A percentile compares a stretch with the other conserved stretches of the same genome.
These are phyloP conservation scores for Lantana camara DNA, from an alignment of 257 asterid genomes.

Conservation along the genomic window DNA sequence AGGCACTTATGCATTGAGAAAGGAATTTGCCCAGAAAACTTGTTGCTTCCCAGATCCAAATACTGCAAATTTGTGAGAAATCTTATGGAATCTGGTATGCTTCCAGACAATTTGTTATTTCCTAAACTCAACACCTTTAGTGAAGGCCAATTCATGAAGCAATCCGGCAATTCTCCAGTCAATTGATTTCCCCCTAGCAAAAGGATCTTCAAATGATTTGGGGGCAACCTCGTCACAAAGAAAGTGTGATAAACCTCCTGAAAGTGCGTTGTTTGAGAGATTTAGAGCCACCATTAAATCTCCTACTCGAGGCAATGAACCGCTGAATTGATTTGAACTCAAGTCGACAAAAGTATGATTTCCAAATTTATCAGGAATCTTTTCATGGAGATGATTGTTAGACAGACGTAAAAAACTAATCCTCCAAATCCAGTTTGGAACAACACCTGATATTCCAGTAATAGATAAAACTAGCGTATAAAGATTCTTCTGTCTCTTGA, in stretches of 20 bases:
- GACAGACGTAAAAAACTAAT: slow-evolving; percentile 14
- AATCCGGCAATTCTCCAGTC: slow-evolving; percentile 37
- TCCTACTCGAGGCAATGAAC: slow-evolving; percentile 25
- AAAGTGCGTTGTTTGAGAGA: slow-evolving; percentile 32
- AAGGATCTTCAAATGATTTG: slow-evolving; percentile 9
- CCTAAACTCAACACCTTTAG: slow-evolving; percentile 27
- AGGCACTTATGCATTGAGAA: slow-evolving; percentile 12
- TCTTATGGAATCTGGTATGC: slow-evolving; percentile 14
- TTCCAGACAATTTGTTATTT: slow-evolving; percentile 11
- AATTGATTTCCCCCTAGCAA: slow-evolving; percentile 33
- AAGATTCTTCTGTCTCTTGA: slow-evolving; percentile 8
- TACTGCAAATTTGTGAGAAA: background rate
- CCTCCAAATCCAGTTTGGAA: slow-evolving; percentile 44
- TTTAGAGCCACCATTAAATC: slow-evolving; percentile 1
- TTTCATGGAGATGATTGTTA: slow-evolving; percentile 35
- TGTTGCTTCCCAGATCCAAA: slow-evolving; percentile 29
- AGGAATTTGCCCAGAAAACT: slow-evolving; percentile 17
- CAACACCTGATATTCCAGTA: slow-evolving; percentile 23
- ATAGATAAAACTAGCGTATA: slow-evolving; percentile 16
- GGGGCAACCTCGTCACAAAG: slow-evolving; percentile 25
- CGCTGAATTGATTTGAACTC: slow-evolving; percentile 17
- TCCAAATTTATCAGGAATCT: slow-evolving; percentile 13
- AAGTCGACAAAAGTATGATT: too few relatives aligned
- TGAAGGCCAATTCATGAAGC: slow-evolving; percentile 39
- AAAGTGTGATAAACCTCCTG: too few relatives aligned